phyloP scores from a whole-genome alignment of 805 yeast species.

The Myxozyma geophila region DNA sequence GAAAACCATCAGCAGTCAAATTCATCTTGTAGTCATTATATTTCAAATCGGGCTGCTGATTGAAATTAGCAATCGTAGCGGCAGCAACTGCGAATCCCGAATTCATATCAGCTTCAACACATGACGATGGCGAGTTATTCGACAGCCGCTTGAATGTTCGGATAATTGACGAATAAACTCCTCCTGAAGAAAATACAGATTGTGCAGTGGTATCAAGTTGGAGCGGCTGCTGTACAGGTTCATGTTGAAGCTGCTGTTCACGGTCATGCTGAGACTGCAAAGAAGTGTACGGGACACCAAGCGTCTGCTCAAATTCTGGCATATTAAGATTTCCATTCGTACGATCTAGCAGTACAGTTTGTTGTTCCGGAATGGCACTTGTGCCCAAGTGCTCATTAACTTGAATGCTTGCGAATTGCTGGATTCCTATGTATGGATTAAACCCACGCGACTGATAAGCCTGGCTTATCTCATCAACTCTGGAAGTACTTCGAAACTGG shows the following conservation, averaged over 20 bases:
- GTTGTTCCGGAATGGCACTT: neutral
- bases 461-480: neutral
- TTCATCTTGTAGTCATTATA: too few species aligned
- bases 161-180: neutral
- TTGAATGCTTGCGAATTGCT: neutral
- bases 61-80: neutral
- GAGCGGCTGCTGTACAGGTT: neutral
- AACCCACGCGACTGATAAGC: neutral
- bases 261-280: neutral
- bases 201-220: too few species aligned
- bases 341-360: slow-evolving; percentile 4
- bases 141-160: neutral
- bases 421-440: slow-evolving; percentile 1
- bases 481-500: neutral
- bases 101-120: neutral
- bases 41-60: neutral
- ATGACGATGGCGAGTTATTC: neutral
- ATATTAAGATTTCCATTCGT: slow-evolving; percentile 4
- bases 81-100: neutral
- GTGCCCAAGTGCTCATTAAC: neutral
- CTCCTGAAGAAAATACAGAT: neutral
- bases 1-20: too few species aligned
- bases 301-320: neutral
- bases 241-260: neutral
- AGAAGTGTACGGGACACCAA: too few species aligned